Evolutionary conservation across 441 rosid genomes (phyloP), one percentile per base, ranked within the genome.

Genomic region (Syzygium syzygioides): DNA sequence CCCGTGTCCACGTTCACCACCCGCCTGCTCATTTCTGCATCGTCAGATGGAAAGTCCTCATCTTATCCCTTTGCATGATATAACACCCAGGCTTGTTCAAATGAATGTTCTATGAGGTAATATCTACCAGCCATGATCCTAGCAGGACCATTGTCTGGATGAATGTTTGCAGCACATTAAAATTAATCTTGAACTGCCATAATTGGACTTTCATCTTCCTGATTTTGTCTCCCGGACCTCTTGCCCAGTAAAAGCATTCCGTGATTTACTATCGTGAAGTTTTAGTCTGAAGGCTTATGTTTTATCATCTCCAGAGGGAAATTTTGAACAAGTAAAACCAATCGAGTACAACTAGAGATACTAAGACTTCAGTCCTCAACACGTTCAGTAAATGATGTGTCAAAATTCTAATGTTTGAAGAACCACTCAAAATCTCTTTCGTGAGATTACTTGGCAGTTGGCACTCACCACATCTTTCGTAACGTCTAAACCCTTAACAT

Each of bases 11-110:
- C 60, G 30, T 84, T 91, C 91, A 90, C 87, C 71, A 91, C 89
- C 48, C 45, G 89, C 87, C 93, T 91, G 86, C 94, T 93, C 91
- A 88, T 94, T 86, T 93, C 92, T 93, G 93, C 90, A 86, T 53
- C 9, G 37, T 80, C 87, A 89, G 57, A 66, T 4, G 84, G 20
- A 91, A 45, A 64, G 50, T 71, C 52, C 83, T 71, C 52, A 71
- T 71, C 79, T 34, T 19, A 68, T 34, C 52, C 2, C n/a, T 11
- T 37, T 12, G 50, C 52, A 12, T 0, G 14, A 71, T 20, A 71
- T 25, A 19, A 19, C 52, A 71, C 0, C 3, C 52, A 1, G 4
- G 45, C 83, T 37, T 45, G 0, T 71, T 25, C 52, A 11, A 23
- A 37, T 3, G 52, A 71, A 71, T 71, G n/a, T 11, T 71, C 5